Percentiles rank a stretch among this genome's conserved stretches.
Evolutionary conservation across 108 stramenopile genomes (phyloP).

Genomic region (Bacterosira constricta): DNA sequence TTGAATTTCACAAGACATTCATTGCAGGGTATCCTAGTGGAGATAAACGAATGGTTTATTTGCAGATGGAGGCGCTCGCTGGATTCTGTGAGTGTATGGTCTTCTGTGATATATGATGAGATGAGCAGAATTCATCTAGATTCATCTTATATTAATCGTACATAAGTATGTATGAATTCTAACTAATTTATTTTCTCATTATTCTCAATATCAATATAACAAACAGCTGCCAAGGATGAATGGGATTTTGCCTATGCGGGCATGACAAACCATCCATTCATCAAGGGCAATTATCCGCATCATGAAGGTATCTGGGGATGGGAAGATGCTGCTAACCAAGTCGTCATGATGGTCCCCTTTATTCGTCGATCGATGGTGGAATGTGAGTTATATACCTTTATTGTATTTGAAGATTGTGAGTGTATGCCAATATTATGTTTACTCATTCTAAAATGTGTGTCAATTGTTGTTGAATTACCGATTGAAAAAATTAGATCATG

Average conservation of each 20-base stretch:
- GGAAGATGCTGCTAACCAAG: constrained; percentile 25
- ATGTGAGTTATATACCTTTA: too few species aligned
- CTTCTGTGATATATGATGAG: too few species aligned
- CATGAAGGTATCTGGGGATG: constrained; percentile 54
- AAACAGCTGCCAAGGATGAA: constrained; percentile 22
- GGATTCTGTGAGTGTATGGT: constrained; percentile 31
- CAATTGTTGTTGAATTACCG: background rate
- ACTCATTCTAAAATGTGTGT: background rate
- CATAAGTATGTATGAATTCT: too few species aligned
- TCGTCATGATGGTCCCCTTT: constrained; percentile 30
- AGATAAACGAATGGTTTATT: constrained; percentile 40
- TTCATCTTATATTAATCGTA: too few species aligned
- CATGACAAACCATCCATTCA: constrained; percentile 40
- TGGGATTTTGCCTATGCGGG: constrained; percentile 40
- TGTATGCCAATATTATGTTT: too few species aligned
- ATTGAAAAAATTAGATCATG: constrained; percentile 37
- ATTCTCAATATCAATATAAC: background rate
- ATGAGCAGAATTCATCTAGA: too few species aligned
- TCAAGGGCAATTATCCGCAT: constrained; percentile 50
- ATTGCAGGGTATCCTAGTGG: constrained; percentile 41
- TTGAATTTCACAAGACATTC: constrained; percentile 41
- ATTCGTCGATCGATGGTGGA: constrained; percentile 15
- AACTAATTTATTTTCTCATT: background rate
- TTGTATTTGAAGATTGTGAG: background rate
- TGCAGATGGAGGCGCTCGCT: constrained; percentile 47